phyloP scores from a whole-genome alignment of 2,329 filamentous ascomycete genomes.

The Annulohypoxylon truncatum region DNA sequence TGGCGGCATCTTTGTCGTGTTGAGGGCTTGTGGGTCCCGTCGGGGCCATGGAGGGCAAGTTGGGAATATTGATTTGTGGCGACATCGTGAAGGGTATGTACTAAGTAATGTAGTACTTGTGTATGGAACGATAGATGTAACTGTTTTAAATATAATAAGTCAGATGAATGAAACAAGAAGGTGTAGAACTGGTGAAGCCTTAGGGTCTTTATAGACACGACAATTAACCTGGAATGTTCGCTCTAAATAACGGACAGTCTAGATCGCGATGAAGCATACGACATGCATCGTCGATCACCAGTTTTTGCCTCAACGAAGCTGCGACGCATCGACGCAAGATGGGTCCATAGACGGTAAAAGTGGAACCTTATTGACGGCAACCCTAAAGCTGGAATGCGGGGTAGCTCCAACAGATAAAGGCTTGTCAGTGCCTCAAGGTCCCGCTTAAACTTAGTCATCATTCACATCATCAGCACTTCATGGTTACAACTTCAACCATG shows the following conservation, averaged over 20 bases:
- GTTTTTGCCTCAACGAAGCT: conserved; percentile 10
- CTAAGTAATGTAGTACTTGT: conserved; percentile 1
- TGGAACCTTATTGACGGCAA: background rate
- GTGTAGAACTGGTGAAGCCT: background rate
- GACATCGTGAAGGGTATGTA: conserved; percentile 14
- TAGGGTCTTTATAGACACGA: conserved; percentile 26
- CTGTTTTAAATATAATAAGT: conserved; percentile 2
- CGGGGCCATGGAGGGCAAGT: conserved; percentile 14
- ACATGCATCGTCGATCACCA: conserved; percentile 35
- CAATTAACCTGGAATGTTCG: conserved; percentile 18
- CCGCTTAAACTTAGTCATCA: background rate
- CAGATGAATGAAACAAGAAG: background rate
- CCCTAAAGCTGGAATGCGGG: conserved; percentile 30
- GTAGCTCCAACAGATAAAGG: conserved; percentile 35
- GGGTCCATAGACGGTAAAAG: background rate
- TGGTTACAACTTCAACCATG: background rate
- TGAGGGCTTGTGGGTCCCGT: conserved; percentile 44
- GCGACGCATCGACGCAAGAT: background rate
- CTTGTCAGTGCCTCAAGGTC: conserved; percentile 17
- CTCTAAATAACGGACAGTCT: conserved; percentile 10
- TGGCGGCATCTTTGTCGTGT: conserved; percentile 50
- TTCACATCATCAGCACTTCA: background rate
- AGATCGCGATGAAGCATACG: conserved; percentile 39
- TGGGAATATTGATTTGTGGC: conserved; percentile 27
- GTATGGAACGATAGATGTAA: background rate